A percentile compares a stretch with the other conserved stretches of the same genome.
These are phyloP conservation scores for Nitzschia palea DNA, from an alignment of 108 stramenopile genomes.

Conservation along the genomic window DNA sequence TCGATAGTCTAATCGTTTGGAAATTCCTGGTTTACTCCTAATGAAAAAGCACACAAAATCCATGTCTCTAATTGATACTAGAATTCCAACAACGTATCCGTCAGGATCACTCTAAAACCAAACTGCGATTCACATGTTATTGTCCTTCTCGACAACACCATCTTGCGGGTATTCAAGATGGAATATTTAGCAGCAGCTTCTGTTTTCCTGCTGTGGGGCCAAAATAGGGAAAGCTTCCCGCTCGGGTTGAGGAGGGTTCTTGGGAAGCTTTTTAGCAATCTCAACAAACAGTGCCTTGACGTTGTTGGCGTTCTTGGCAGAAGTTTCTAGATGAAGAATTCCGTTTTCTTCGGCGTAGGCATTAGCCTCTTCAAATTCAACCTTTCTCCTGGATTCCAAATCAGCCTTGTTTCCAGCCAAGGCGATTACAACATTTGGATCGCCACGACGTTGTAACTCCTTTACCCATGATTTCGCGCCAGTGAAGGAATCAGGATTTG, in stretches of 20 bases:
- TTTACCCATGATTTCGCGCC: conserved; percentile 99
- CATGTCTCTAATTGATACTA: too few species aligned
- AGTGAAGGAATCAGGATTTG: conserved; percentile 94
- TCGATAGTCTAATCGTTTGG: too few species aligned
- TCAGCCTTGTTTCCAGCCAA: conserved; percentile 97
- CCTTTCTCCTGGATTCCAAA: conserved; percentile 82
- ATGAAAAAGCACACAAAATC: too few species aligned
- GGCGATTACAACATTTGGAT: conserved; percentile 97
- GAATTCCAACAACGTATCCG: too few species aligned
- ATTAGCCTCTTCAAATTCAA: conserved; percentile 91
- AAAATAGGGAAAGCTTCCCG: conserved; percentile 93
- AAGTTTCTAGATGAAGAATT: conserved; percentile 94
- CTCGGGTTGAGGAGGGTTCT: conserved; percentile 84
- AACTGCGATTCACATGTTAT: too few species aligned
- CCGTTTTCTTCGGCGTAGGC: conserved; percentile 93
- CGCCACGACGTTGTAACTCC: conserved; percentile 97
- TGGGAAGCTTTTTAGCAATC: conserved; percentile 94
- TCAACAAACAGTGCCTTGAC: conserved; percentile 88
- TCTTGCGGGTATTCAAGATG: background rate
- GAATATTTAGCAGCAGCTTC: conserved; percentile 81
- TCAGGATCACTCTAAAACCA: too few species aligned
- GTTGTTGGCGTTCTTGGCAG: conserved; percentile 95
- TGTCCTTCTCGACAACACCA: too few species aligned
- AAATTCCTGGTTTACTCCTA: too few species aligned
- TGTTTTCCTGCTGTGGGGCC: conserved; percentile 78